These are phyloP conservation scores for Leishmania major DNA, from an alignment of 208 protist genomes.

Conservation along the genomic window DNA sequence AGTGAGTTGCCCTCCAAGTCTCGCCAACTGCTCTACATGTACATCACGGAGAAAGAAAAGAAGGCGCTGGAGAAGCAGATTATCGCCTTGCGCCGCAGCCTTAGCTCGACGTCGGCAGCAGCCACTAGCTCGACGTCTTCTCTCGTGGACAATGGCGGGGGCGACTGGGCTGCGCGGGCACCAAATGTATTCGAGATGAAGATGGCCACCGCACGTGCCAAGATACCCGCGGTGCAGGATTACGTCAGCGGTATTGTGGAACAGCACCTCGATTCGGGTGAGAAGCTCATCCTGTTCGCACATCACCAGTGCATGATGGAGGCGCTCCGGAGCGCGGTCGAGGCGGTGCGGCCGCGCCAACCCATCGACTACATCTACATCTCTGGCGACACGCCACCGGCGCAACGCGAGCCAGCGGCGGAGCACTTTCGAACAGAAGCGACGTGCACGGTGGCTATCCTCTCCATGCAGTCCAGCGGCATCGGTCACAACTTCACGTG, in stretches of 20 bases:
- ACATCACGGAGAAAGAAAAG: constrained; percentile 82
- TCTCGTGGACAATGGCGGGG: background rate
- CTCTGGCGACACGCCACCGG: constrained; percentile 79
- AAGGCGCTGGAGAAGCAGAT: constrained; percentile 84
- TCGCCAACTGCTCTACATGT: constrained; percentile 85
- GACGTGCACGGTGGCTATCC: constrained; percentile 80
- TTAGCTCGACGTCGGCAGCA: constrained; percentile 7
- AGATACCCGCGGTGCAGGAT: constrained; percentile 89
- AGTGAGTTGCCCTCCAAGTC: constrained; percentile 90
- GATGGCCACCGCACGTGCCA: constrained; percentile 80
- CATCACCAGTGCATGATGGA: constrained; percentile 95
- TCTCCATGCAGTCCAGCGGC: constrained; percentile 96
- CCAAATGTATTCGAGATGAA: constrained; percentile 88
- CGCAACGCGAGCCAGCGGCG: constrained; percentile 66
- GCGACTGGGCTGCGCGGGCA: constrained; percentile 27
- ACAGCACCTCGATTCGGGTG: constrained; percentile 68
- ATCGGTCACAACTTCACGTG: constrained; percentile 95
- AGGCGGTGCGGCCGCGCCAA: constrained; percentile 55
- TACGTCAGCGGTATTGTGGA: constrained; percentile 83
- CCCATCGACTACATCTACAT: constrained; percentile 93
- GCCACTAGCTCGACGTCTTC: background rate
- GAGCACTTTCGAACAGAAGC: constrained; percentile 81
- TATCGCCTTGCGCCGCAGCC: constrained; percentile 47
- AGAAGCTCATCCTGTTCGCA: constrained; percentile 95
- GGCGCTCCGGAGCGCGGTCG: constrained; percentile 78